These are phyloP conservation scores for Suhomyces bolitotheri DNA, from an alignment of 1,139 yeast species.

Conservation along the genomic window DNA sequence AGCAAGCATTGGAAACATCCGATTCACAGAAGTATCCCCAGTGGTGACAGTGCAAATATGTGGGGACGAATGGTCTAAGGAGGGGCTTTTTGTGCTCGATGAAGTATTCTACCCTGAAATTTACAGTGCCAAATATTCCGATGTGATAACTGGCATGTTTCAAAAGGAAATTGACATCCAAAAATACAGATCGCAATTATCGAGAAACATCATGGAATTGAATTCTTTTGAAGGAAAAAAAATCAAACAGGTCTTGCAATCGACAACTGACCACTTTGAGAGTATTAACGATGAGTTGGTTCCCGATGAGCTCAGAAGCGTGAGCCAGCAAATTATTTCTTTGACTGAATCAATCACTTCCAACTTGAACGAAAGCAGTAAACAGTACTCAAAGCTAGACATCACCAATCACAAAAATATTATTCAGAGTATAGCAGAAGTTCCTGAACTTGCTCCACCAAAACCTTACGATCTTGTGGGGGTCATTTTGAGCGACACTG, in stretches of 20 bases:
- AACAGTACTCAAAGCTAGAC: conserved; percentile 23
- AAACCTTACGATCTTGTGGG: conserved; percentile 28
- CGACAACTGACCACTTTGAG: conserved; percentile 22
- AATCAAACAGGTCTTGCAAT: conserved; percentile 27
- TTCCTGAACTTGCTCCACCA: conserved; percentile 16
- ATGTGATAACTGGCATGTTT: conserved; percentile 23
- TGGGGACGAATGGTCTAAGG: conserved; percentile 23
- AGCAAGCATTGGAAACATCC: conserved; percentile 31
- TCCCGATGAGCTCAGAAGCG: conserved; percentile 25
- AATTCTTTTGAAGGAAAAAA: conserved; percentile 42
- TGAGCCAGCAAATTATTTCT: conserved; percentile 21
- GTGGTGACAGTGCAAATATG: conserved; percentile 35
- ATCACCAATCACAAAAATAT: conserved; percentile 26
- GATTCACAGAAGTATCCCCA: conserved; percentile 31
- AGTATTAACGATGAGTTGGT: conserved; percentile 19
- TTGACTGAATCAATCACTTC: conserved; percentile 20
- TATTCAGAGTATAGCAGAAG: conserved; percentile 13
- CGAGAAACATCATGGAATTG: conserved; percentile 28
- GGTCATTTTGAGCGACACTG: conserved; percentile 31
- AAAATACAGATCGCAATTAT: conserved; percentile 20
- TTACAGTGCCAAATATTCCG: conserved; percentile 25
- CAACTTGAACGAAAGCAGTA: conserved; percentile 20
- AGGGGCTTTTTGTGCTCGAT: conserved; percentile 17
- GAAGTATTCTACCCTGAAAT: conserved; percentile 37
- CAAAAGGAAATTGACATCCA: conserved; percentile 18